These are phyloP conservation scores for Aureobasidium sp. DNA, from an alignment of 2,329 filamentous ascomycete species.

Conservation along the genomic window DNA sequence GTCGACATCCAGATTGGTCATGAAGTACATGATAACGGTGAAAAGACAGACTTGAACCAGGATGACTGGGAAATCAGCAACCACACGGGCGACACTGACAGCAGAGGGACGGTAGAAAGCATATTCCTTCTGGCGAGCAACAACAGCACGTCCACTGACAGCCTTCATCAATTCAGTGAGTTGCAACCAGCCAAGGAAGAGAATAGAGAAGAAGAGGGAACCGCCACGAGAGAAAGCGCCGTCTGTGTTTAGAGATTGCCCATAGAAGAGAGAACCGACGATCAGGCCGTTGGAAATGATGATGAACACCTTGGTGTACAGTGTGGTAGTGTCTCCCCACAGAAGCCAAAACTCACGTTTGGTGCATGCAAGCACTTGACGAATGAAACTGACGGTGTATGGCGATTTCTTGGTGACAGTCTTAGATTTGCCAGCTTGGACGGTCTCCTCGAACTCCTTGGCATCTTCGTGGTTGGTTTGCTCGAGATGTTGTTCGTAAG, in stretches of 20 bases:
- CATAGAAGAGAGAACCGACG: constrained; percentile 73
- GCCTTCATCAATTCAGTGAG: constrained; percentile 73
- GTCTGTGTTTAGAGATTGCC: constrained; percentile 50
- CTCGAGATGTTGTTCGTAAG: constrained; percentile 53
- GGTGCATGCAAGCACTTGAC: constrained; percentile 63
- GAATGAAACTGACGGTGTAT: constrained; percentile 68
- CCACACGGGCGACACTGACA: constrained; percentile 53
- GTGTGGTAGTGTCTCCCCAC: constrained; percentile 64
- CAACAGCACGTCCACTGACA: constrained; percentile 63
- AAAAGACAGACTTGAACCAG: constrained; percentile 54
- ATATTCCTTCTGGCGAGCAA: constrained; percentile 59
- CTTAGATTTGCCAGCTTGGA: constrained; percentile 61
- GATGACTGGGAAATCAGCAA: constrained; percentile 57
- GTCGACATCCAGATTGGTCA: constrained; percentile 51
- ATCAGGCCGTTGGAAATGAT: constrained; percentile 69
- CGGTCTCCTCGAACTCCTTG: constrained; percentile 57
- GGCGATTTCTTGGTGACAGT: constrained; percentile 59
- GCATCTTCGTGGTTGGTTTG: constrained; percentile 55
- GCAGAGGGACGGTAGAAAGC: constrained; percentile 65
- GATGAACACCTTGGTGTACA: constrained; percentile 74
- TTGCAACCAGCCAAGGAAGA: constrained; percentile 65
- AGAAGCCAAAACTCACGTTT: constrained; percentile 73
- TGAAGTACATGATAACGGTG: constrained; percentile 59
- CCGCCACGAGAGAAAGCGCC: constrained; percentile 60
- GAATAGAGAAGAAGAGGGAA: constrained; percentile 58